Evolutionary conservation across 2,329 filamentous ascomycete genomes (phyloP).

Genomic region (Fusarium miscanthi): DNA sequence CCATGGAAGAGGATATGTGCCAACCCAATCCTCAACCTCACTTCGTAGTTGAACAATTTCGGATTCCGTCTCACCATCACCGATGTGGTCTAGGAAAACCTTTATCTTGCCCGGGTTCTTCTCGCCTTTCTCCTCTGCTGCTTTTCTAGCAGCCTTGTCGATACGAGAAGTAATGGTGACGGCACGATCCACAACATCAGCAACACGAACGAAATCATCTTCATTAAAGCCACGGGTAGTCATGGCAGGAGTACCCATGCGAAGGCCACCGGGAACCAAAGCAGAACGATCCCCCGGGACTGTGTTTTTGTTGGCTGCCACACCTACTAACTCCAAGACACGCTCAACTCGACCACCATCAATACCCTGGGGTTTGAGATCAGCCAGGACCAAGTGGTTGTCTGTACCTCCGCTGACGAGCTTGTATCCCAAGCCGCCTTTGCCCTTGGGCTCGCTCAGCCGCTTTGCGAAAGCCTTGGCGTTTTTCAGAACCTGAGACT

Average conservation of each 20-base stretch:
- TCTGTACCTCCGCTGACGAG: conserved; percentile 95
- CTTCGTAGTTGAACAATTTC: conserved; percentile 79
- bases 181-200: conserved; percentile 85
- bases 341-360: conserved; percentile 92
- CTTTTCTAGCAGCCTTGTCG: conserved; percentile 76
- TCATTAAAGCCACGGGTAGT: conserved; percentile 93
- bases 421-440: conserved; percentile 83
- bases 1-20: conserved; percentile 79
- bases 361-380: conserved; percentile 88
- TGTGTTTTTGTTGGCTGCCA: conserved; percentile 99
- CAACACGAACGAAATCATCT: conserved; percentile 87
- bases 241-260: conserved; percentile 97
- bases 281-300: conserved; percentile 95
- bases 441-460: conserved; percentile 74
- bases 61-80: conserved; percentile 72
- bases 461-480: conserved; percentile 84
- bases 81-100: conserved; percentile 75
- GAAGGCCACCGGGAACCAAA: conserved; percentile 89
- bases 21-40: conserved; percentile 83
- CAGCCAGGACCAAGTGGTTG: conserved; percentile 94
- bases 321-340: conserved; percentile 89
- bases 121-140: conserved; percentile 73
- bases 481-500: conserved; percentile 89
- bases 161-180: conserved; percentile 82
- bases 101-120: conserved; percentile 74